Conservation (phyloP, 495 filamentous ascomycete species). For the Chaetomium cochliodes region DNA sequence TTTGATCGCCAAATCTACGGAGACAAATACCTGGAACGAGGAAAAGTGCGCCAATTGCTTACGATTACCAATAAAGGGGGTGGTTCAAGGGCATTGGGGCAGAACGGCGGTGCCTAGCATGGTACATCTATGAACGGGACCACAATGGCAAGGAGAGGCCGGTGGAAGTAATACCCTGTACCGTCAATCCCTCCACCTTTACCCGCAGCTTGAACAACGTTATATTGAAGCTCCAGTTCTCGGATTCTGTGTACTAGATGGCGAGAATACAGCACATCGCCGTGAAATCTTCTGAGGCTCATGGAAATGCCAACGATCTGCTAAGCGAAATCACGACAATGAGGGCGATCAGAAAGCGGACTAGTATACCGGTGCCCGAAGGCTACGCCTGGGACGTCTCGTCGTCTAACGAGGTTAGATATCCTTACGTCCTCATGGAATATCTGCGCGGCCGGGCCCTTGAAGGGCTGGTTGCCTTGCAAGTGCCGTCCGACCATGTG, state of each 20-base stretch:
- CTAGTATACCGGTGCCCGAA: constrained; percentile 4
- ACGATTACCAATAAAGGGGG: no score
- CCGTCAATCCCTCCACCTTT: neutral
- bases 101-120: no score
- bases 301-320: neutral
- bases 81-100: no score
- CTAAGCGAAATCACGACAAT: constrained; percentile 2
- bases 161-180: neutral
- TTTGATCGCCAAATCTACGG: no score
- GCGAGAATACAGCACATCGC: neutral
- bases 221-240: neutral
- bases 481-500: neutral
- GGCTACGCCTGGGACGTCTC: neutral
- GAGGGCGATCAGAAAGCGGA: neutral
- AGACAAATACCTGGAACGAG: no score
- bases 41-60: no score
- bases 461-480: neutral
- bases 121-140: no score
- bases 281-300: neutral
- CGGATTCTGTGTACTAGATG: neutral
- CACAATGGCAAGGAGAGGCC: no score
- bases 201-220: constrained; percentile 1
- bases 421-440: constrained; percentile 8
- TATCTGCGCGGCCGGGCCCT: neutral
- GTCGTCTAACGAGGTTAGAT: neutral